Base-by-base conservation (phyloP, 495 filamentous ascomycete species). In the Talaromyces thailandensis region DNA sequence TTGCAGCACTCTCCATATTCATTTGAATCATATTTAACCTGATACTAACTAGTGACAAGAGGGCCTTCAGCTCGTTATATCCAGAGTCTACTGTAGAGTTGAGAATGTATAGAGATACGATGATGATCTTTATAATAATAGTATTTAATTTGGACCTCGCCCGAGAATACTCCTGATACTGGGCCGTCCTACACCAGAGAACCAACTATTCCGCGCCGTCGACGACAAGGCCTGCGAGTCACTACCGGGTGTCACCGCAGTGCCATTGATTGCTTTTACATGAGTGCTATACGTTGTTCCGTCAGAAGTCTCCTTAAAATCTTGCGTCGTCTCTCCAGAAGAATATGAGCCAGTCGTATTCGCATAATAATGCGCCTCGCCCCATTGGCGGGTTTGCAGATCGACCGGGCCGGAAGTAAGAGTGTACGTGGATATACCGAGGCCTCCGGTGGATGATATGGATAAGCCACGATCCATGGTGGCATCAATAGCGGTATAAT, bases 391-490 rank as follows among this genome's bases (percentile, higher is more conserved):
- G 1, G 66, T 73, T 12, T 68, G 63, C 16, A 75, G 64, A 24
- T 61, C 25, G 0, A 62, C 65, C 32, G 76, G 75, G 7, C 67
- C 68, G 6, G 70, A 71, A 23, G 69, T 67, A 16, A 78, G 64
- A 0, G 72, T 68, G 62, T 68, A 91, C 0, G 88, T 84, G 8
- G 84, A 77, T 8, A 79, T 69, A 1, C 86, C 88, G 1, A 72
- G 63, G 6, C 81, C 75, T 6, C 74, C 68, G 11, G 69, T 67
- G 6, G 71, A 63, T 14, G 74, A 67, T 11, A 86, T 74, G 0
- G 79, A 64, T 11, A 90, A 81, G 7, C 86, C 86, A 55, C 88
- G 84, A 35, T 72, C 68, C 25, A 93, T 71, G 24, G 73, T 72
- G 0, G 82, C 88, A 56, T 76, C 75, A 51, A 93, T 87, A 28